Conservation (phyloP, 495 filamentous ascomycete species). For the Choiromyces venosus region DNA sequence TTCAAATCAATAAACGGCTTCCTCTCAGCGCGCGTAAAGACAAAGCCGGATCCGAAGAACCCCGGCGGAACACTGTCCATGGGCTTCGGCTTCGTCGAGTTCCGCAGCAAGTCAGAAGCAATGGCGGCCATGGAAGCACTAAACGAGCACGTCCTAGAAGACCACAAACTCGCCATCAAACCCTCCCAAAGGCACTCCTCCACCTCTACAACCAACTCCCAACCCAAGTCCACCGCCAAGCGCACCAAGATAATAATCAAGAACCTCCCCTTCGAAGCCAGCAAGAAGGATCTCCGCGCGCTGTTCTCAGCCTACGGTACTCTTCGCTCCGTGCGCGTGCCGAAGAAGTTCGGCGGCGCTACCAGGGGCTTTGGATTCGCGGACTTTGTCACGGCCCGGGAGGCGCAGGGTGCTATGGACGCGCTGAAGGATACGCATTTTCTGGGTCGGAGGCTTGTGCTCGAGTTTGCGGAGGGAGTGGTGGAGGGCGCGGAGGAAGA, state of each 20-base stretch:
- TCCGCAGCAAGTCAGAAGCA: constrained; percentile 68
- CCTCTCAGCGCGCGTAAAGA: constrained; percentile 75
- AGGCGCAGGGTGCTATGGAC: constrained; percentile 89
- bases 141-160: constrained; percentile 78
- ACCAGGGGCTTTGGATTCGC: constrained; percentile 95
- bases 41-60: constrained; percentile 77
- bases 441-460: constrained; percentile 75
- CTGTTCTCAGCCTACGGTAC: constrained; percentile 82
- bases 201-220: constrained; percentile 19
- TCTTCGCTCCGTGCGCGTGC: constrained; percentile 83
- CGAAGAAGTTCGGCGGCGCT: constrained; percentile 83
- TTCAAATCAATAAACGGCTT: constrained; percentile 83
- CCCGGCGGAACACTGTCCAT: constrained; percentile 80
- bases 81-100: constrained; percentile 95
- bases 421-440: constrained; percentile 90
- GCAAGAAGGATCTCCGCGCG: constrained; percentile 80
- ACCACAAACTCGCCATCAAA: constrained; percentile 76
- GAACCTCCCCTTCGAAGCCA: constrained; percentile 93
- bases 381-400: constrained; percentile 83
- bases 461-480: constrained; percentile 83
- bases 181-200: constrained; percentile 61
- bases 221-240: constrained; percentile 63
- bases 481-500: constrained; percentile 88
- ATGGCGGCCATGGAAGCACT: constrained; percentile 72
- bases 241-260: constrained; percentile 95